Percentiles rank a stretch among this genome's conserved stretches.
phyloP scores from a whole-genome alignment of 2,329 filamentous ascomycete genomes.

The Neonectria faginata region DNA sequence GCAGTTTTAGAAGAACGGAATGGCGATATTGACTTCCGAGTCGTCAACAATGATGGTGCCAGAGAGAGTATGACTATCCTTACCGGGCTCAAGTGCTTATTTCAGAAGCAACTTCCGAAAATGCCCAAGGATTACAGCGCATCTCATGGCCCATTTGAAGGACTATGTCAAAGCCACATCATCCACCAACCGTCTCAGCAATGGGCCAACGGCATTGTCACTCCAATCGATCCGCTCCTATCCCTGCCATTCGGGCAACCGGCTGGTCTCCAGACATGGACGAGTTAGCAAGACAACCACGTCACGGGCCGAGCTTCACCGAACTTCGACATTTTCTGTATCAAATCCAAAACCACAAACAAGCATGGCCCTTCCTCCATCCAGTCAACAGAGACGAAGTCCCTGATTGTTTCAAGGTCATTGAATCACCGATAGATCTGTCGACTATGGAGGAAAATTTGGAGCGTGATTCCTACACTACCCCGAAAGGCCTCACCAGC shows the following conservation, averaged over 20 bases:
- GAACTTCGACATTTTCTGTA: constrained; percentile 92
- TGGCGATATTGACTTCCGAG: constrained; percentile 95
- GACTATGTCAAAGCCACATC: constrained; percentile 79
- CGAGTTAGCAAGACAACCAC: constrained; percentile 91
- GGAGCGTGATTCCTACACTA: constrained; percentile 90
- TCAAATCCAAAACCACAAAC: constrained; percentile 92
- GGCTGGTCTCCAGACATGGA: constrained; percentile 99
- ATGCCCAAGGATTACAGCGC: constrained; percentile 99
- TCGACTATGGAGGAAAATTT: constrained; percentile 96
- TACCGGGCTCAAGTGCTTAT: constrained; percentile 95
- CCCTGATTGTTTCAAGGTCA: constrained; percentile 97
- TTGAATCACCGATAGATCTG: constrained; percentile 97
- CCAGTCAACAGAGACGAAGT: constrained; percentile 97
- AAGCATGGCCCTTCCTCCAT: constrained; percentile 93
- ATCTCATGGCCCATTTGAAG: constrained; percentile 97
- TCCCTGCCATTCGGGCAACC: constrained; percentile 88
- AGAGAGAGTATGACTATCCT: constrained; percentile 92
- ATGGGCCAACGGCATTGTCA: constrained; percentile 81
- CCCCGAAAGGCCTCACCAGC: constrained; percentile 89
- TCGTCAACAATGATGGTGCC: constrained; percentile 95
- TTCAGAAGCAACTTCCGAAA: constrained; percentile 97
- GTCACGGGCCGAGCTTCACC: constrained; percentile 96
- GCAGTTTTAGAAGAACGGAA: constrained; percentile 93
- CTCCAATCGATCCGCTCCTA: constrained; percentile 84
- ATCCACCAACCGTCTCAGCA: constrained; percentile 86